These are phyloP conservation scores for Apiospora koreana DNA, from an alignment of 2,329 filamentous ascomycete species.

Conservation along the genomic window DNA sequence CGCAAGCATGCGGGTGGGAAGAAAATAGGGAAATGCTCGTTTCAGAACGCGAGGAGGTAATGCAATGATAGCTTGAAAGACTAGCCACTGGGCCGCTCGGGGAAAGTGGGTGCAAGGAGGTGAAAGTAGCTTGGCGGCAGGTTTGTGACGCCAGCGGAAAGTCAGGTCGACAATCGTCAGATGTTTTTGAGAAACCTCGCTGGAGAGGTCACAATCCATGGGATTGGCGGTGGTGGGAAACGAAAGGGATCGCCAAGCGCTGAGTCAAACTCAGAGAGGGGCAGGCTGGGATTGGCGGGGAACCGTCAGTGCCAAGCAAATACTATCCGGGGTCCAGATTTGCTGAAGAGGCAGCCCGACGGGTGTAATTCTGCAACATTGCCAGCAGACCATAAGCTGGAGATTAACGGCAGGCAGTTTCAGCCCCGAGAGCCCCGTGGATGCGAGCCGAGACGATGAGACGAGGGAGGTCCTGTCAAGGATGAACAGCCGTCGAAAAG, in stretches of 20 bases:
- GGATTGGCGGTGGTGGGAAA: background rate
- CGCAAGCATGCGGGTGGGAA: background rate
- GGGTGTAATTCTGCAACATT: background rate
- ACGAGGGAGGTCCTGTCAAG: background rate
- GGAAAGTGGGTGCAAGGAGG: constrained; percentile 2
- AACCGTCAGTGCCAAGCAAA: constrained; percentile 1
- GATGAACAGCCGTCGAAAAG: background rate
- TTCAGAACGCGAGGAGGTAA: background rate
- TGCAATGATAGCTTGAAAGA: background rate
- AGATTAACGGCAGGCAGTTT: background rate
- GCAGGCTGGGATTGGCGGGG: constrained; percentile 2
- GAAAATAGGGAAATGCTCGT: background rate
- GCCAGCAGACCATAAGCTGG: background rate
- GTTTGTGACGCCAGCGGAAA: background rate
- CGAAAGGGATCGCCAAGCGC: constrained; percentile 5
- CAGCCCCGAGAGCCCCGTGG: background rate
- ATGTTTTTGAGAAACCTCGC: constrained; percentile 1
- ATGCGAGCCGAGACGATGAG: background rate
- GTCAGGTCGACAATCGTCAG: constrained; percentile 15
- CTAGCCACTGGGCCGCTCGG: background rate
- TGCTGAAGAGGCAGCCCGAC: background rate
- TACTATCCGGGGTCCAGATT: background rate
- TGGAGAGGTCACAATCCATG: background rate
- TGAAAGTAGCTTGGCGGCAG: constrained; percentile 8
- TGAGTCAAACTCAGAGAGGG: constrained; percentile 6